Evolutionary conservation across 768 basidiomycete genomes (phyloP).

Genomic region (Boletus patriciae): DNA sequence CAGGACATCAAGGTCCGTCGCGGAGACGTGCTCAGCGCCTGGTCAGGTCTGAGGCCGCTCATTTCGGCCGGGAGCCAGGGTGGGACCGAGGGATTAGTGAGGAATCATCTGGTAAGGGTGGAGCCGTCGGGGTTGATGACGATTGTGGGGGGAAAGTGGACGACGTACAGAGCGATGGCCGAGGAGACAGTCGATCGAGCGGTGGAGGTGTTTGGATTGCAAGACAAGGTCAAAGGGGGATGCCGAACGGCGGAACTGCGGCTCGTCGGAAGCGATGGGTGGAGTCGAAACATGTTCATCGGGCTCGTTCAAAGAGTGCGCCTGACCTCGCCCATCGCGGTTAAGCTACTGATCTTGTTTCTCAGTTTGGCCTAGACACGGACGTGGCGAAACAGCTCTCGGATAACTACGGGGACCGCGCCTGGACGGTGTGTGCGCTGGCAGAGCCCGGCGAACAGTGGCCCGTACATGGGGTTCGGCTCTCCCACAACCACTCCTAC

Average conservation of each 20-base stretch:
- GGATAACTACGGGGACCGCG: conserved; percentile 94
- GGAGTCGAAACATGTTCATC: conserved; percentile 97
- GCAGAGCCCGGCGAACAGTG: conserved; percentile 71
- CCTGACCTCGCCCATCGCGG: background rate
- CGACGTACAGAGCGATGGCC: conserved; percentile 95
- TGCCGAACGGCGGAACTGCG: conserved; percentile 81
- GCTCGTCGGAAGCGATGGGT: conserved; percentile 89
- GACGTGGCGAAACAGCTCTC: conserved; percentile 93
- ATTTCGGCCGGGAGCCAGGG: conserved; percentile 76
- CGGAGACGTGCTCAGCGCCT: conserved; percentile 93
- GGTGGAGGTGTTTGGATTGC: conserved; percentile 71
- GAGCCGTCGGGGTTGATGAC: conserved; percentile 81
- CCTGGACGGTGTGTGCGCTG: conserved; percentile 89
- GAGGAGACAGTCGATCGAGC: conserved; percentile 91
- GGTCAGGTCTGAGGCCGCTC: conserved; percentile 89
- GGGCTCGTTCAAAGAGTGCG: conserved; percentile 86
- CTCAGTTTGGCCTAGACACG: conserved; percentile 82
- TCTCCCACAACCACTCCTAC: conserved; percentile 76
- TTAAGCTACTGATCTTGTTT: background rate
- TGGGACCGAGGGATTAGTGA: conserved; percentile 83
- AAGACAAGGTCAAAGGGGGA: conserved; percentile 49
- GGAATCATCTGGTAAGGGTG: conserved; percentile 91
- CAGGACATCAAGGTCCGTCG: conserved; percentile 93
- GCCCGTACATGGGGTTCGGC: conserved; percentile 82
- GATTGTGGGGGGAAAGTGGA: conserved; percentile 98